phyloP scores from a whole-genome alignment of 2,329 filamentous ascomycete genomes.

The Fusarium succisae region DNA sequence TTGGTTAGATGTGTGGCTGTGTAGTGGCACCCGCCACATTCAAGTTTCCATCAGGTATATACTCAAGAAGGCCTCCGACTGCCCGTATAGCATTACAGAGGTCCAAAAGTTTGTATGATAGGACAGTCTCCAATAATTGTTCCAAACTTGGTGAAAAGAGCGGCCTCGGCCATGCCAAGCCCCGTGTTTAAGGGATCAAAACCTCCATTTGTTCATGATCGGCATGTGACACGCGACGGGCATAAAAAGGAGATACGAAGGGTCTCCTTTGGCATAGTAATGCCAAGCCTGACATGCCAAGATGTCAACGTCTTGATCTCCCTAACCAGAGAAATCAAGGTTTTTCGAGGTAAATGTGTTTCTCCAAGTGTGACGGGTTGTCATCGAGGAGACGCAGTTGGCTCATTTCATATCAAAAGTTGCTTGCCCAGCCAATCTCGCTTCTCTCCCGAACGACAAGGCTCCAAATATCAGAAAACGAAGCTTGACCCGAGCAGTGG shows the following conservation, averaged over 20 bases:
- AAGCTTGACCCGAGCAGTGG: conserved; percentile 13
- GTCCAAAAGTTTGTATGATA: not conserved
- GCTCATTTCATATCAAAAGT: conserved; percentile 5
- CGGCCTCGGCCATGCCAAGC: conserved; percentile 20
- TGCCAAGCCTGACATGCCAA: conserved; percentile 7
- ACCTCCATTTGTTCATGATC: conserved; percentile 17
- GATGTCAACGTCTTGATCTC: not conserved
- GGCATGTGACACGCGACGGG: conserved; percentile 16
- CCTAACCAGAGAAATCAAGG: not conserved
- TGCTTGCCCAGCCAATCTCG: conserved; percentile 6
- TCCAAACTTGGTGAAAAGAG: not conserved
- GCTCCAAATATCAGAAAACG: not conserved
- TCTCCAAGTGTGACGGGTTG: conserved; percentile 4
- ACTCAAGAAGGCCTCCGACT: conserved; percentile 14
- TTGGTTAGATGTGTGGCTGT: conserved; percentile 4
- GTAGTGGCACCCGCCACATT: not conserved
- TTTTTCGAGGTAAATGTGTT: not conserved
- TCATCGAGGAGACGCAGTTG: conserved; percentile 33
- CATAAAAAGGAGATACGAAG: conserved; percentile 13
- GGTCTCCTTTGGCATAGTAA: not conserved
- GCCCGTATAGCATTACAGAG: not conserved
- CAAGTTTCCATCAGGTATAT: not conserved
- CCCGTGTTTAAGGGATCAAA: not conserved
- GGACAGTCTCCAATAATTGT: not conserved
- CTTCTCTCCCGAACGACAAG: not conserved